A percentile compares a stretch with the other conserved stretches of the same genome.
Conservation (phyloP, 2,329 filamentous ascomycete genomes). For the Pseudomassariella vexata region DNA sequence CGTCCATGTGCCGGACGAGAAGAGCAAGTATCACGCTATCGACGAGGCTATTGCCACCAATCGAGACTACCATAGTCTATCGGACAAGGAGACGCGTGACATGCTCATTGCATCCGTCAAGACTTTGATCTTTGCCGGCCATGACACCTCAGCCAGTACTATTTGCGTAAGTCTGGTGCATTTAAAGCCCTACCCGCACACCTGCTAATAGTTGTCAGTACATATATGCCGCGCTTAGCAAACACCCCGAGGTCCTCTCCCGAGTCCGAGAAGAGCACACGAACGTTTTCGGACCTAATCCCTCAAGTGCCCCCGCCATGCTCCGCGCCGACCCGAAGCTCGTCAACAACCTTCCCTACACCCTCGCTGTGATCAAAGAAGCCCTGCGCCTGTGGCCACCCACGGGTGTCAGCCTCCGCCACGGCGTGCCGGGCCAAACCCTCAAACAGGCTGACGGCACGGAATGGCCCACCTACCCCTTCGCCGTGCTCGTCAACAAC, state of each 20-base stretch:
- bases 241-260: slow-evolving; percentile 14
- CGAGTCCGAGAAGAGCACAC: slow-evolving; percentile 23
- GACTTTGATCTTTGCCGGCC: slow-evolving; percentile 19
- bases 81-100: no score
- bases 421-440: slow-evolving; percentile 11
- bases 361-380: slow-evolving; percentile 49
- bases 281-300: slow-evolving; percentile 16
- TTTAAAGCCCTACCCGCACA: not conserved
- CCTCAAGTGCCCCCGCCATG: slow-evolving; percentile 24
- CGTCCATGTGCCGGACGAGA: no score
- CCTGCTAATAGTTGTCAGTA: slow-evolving; percentile 2
- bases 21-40: no score
- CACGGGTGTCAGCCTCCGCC: slow-evolving; percentile 34
- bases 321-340: slow-evolving; percentile 34
- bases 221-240: slow-evolving; percentile 10
- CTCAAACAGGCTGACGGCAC: slow-evolving; percentile 24
- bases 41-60: no score
- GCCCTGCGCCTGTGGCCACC: slow-evolving; percentile 30
- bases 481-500: slow-evolving; percentile 1
- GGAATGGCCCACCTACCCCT: slow-evolving; percentile 22
- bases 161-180: slow-evolving; percentile 6
- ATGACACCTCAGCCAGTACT: slow-evolving; percentile 18
- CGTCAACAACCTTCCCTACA: slow-evolving; percentile 45
- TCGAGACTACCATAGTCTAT: no score
- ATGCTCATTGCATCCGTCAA: no score